Evolutionary conservation across 441 rosid species (phyloP).

Genomic region (Pelargonium citronellum): DNA sequence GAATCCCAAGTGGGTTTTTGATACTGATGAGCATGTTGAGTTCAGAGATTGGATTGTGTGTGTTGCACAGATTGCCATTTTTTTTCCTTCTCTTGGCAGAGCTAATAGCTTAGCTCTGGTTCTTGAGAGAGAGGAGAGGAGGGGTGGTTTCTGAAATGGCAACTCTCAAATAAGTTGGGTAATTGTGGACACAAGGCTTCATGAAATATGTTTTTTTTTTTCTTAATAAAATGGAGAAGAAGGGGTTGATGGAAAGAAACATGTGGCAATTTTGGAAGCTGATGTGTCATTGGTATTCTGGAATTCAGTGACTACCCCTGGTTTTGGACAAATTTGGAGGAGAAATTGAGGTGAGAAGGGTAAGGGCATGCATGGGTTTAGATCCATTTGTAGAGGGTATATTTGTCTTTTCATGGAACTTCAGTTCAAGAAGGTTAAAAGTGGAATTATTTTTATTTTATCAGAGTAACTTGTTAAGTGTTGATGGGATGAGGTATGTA

Average conservation of each 20-base stretch:
- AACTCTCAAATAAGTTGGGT: background rate
- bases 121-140: slow-evolving; percentile 6
- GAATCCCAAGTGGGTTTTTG: slow-evolving; percentile 46
- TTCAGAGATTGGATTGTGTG: slow-evolving; percentile 63
- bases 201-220: slow-evolving; percentile 14
- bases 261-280: too few species aligned
- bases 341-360: slow-evolving; percentile 20
- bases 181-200: background rate
- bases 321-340: slow-evolving; percentile 40
- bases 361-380: slow-evolving; percentile 10
- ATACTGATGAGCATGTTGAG: slow-evolving; percentile 56
- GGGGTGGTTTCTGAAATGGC: background rate
- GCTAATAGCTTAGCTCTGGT: background rate
- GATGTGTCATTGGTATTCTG: background rate
- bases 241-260: background rate
- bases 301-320: slow-evolving; percentile 36
- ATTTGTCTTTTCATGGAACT: background rate
- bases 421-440: background rate
- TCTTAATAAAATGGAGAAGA: slow-evolving; percentile 6
- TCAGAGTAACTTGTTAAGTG: background rate
- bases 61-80: slow-evolving; percentile 66
- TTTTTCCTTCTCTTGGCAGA: slow-evolving; percentile 6
- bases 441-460: too few species aligned
- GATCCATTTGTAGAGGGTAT: background rate
- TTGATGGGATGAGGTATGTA: background rate